phyloP scores from a whole-genome alignment of 108 stramenopile species.

The Skeletonema grethae region DNA sequence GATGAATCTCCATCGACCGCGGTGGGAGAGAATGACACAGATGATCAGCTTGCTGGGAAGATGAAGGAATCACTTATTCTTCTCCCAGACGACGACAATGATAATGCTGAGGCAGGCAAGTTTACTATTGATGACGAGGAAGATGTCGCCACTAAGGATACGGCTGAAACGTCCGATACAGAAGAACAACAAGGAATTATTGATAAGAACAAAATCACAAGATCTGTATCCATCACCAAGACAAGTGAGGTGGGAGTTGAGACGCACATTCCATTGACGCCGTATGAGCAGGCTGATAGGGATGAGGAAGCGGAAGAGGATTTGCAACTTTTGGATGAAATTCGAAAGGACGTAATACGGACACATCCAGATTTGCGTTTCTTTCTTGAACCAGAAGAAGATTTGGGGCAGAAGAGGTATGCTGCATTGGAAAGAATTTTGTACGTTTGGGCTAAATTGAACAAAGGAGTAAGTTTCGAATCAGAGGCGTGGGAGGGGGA shows the following conservation, averaged over 20 bases:
- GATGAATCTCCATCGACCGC: slow-evolving; percentile 22
- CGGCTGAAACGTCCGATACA: slow-evolving; percentile 12
- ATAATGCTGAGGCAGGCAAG: neutral
- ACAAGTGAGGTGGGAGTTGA: slow-evolving; percentile 21
- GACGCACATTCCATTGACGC: slow-evolving; percentile 7
- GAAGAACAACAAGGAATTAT: slow-evolving; percentile 13
- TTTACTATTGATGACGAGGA: slow-evolving; percentile 24
- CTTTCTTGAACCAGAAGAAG: slow-evolving; percentile 75
- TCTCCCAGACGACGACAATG: slow-evolving; percentile 4
- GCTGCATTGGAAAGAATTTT: slow-evolving; percentile 90
- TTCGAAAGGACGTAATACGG: slow-evolving; percentile 89
- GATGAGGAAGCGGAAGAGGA: slow-evolving; percentile 68
- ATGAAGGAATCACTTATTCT: slow-evolving; percentile 19
- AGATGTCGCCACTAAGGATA: slow-evolving; percentile 9
- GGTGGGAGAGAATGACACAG: slow-evolving; percentile 7
- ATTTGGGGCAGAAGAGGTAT: slow-evolving; percentile 76
- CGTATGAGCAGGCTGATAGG: slow-evolving; percentile 3
- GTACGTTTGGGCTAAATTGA: slow-evolving; percentile 94
- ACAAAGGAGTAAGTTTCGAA: slow-evolving; percentile 80
- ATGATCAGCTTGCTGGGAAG: neutral
- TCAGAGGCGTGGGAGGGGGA: neutral
- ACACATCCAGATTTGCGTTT: slow-evolving; percentile 87
- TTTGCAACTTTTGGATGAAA: slow-evolving; percentile 74
- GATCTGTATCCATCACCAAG: slow-evolving; percentile 7
- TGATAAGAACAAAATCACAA: neutral